Evolutionary conservation across 305 asterid species (phyloP).

Genomic region (Andrographis paniculata): DNA sequence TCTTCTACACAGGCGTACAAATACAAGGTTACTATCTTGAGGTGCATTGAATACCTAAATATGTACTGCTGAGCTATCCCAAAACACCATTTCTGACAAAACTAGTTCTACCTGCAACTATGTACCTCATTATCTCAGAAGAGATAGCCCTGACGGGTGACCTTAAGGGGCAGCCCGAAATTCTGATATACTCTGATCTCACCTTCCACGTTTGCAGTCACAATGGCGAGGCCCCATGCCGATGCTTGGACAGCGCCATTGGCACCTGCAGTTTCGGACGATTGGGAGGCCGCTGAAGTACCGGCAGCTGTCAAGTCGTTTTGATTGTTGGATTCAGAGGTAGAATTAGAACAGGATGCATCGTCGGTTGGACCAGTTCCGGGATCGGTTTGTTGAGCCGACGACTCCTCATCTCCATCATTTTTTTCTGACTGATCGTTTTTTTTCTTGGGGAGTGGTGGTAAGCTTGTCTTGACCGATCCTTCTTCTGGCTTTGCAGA

Average conservation of each 20-base stretch:
- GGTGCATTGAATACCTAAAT: neutral
- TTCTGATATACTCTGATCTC: conserved; percentile 82
- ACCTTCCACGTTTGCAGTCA: conserved; percentile 77
- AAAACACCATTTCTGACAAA: neutral
- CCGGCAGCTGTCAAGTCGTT: conserved; percentile 26
- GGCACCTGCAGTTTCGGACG: conserved; percentile 18
- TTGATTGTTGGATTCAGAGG: conserved; percentile 31
- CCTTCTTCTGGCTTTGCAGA: conserved; percentile 39
- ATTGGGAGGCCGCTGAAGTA: conserved; percentile 31
- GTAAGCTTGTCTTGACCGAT: conserved; percentile 20
- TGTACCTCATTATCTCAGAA: conserved; percentile 21
- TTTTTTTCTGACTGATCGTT: conserved; percentile 16
- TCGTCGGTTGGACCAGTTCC: conserved; percentile 32
- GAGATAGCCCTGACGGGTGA: conserved; percentile 53
- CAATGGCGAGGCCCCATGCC: conserved; percentile 89
- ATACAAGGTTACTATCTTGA: too few relatives aligned
- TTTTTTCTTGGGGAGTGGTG: conserved; percentile 53
- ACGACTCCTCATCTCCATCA: conserved; percentile 33
- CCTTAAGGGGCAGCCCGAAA: conserved; percentile 81
- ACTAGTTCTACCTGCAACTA: neutral
- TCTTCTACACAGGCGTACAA: too few relatives aligned
- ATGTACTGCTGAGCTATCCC: neutral
- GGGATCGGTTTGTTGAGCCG: conserved; percentile 30
- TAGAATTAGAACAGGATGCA: conserved; percentile 29
- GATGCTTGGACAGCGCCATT: conserved; percentile 69